These are phyloP conservation scores for Microdochium bolleyi DNA, from an alignment of 2,329 filamentous ascomycete genomes.

Conservation along the genomic window DNA sequence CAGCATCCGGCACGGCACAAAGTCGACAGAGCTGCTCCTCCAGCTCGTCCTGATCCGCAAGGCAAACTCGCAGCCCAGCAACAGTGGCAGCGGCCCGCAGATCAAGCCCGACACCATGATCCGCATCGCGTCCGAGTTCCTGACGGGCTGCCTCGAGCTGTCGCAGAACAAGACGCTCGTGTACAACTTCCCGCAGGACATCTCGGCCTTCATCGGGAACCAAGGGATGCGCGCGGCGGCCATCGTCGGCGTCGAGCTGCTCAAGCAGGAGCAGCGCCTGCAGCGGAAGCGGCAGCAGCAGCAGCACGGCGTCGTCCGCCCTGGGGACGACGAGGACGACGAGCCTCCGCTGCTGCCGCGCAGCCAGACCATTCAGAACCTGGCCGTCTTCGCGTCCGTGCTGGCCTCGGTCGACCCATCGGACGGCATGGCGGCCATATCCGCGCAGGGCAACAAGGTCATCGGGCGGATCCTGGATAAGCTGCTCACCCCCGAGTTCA, in stretches of 20 bases:
- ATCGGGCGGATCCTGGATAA: slow-evolving; percentile 25
- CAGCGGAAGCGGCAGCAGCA: background rate
- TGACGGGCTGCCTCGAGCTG: background rate
- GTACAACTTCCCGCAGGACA: background rate
- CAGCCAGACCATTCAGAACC: slow-evolving; percentile 26
- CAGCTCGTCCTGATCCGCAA: background rate
- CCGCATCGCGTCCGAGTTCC: background rate
- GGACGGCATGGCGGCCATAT: slow-evolving; percentile 20
- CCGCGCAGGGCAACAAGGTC: slow-evolving; percentile 23
- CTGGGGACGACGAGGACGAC: no score
- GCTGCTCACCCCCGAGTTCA: slow-evolving; percentile 19
- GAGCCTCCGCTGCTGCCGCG: slow-evolving; percentile 18
- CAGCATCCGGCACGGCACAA: background rate
- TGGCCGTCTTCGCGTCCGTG: slow-evolving; percentile 24
- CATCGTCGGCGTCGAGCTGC: background rate
- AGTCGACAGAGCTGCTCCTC: background rate
- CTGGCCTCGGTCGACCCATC: slow-evolving; percentile 20
- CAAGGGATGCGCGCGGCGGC: background rate
- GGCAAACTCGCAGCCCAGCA: background rate
- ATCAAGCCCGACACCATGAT: background rate
- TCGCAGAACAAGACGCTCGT: background rate
- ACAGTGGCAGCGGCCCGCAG: background rate
- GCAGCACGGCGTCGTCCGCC: no score
- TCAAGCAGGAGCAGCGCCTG: background rate
- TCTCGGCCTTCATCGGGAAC: background rate